phyloP scores from a whole-genome alignment of 805 yeast genomes.

The Saccharomycopsis oosterbeekiorum region DNA sequence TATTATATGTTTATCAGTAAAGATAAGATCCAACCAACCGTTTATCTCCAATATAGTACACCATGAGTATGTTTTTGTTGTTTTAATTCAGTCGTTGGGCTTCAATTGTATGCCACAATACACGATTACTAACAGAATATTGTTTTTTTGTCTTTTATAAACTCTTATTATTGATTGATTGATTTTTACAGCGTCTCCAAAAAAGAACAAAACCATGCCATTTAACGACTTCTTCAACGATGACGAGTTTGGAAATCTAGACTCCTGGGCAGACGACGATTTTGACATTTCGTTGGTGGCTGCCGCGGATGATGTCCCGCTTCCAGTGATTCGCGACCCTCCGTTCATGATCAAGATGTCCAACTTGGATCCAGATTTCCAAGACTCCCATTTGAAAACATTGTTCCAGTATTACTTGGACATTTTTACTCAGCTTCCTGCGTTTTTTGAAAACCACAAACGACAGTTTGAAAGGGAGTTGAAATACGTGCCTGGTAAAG shows the following conservation, averaged over 20 bases:
- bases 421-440: conserved; percentile 23
- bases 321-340: conserved; percentile 28
- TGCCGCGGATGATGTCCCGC: conserved; percentile 26
- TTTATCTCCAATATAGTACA: no score
- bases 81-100: no score
- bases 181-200: background rate
- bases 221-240: conserved; percentile 9
- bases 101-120: no score
- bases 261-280: conserved; percentile 64
- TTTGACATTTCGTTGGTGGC: conserved; percentile 54
- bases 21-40: no score
- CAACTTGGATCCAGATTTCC: conserved; percentile 47
- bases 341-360: conserved; percentile 59
- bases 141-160: background rate
- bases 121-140: background rate
- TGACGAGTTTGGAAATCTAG: conserved; percentile 23
- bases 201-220: conserved; percentile 10
- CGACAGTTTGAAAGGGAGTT: conserved; percentile 22
- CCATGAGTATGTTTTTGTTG: no score
- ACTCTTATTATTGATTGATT: background rate
- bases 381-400: conserved; percentile 20
- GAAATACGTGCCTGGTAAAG: conserved; percentile 28
- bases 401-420: conserved; percentile 17
- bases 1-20: no score
- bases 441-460: conserved; percentile 42